Percentiles rank a stretch among this genome's conserved stretches.
These are phyloP conservation scores for Diplodia intermedia DNA, from an alignment of 2,329 filamentous ascomycete species.

Conservation along the genomic window DNA sequence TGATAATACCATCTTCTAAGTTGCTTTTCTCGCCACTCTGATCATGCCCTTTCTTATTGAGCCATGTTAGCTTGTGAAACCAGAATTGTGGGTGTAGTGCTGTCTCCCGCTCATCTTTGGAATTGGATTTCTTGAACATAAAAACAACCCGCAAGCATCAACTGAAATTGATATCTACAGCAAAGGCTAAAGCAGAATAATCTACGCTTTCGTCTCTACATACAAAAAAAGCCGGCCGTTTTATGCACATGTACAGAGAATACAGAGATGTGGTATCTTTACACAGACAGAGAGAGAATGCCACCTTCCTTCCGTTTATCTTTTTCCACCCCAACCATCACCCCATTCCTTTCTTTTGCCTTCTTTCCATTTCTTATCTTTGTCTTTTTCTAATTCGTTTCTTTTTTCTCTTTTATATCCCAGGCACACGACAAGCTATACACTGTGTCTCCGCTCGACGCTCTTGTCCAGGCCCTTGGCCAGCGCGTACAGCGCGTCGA, in stretches of 20 bases:
- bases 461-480: constrained; percentile 51
- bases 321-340: background rate
- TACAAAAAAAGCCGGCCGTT: constrained; percentile 15
- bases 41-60: too few relatives aligned
- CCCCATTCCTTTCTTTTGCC: background rate
- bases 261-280: constrained; percentile 29
- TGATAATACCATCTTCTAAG: too few relatives aligned
- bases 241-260: constrained; percentile 5
- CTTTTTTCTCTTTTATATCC: constrained; percentile 8
- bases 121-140: background rate
- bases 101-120: too few relatives aligned
- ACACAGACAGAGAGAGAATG: constrained; percentile 9
- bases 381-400: background rate
- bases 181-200: background rate
- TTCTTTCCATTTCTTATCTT: constrained; percentile 3
- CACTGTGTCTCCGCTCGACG: constrained; percentile 34
- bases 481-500: constrained; percentile 56
- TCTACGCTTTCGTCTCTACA: constrained; percentile 23
- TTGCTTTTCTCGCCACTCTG: too few relatives aligned
- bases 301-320: constrained; percentile 4
- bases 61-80: too few relatives aligned
- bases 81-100: too few relatives aligned
- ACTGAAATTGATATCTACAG: background rate
- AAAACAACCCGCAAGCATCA: background rate
- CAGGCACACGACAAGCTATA: background rate